Evolutionary conservation across 768 basidiomycete genomes (phyloP), one percentile per base, ranked within the genome.

Genomic region (Suillus bovinus): DNA sequence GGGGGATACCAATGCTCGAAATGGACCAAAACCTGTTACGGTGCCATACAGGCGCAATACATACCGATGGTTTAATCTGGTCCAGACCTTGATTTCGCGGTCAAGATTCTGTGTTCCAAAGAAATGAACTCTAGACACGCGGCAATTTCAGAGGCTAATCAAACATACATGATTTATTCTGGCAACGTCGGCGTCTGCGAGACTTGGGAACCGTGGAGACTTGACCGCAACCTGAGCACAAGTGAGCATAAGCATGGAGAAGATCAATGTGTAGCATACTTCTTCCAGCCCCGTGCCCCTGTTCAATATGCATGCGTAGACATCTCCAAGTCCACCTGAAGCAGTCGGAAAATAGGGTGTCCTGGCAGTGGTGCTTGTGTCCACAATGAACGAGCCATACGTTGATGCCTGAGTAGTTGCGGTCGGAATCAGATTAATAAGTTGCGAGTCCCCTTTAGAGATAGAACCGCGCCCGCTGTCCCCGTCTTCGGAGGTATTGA

Each of bases 241-340:
- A 13, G 24, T 56, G 10, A 56, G 55, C 14, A 39, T 20, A 13
- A 39, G 24, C 17, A 56, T 29, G 10, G 11, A 38, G 36, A 38
- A 20, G 16, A 56, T 27, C 10, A 3, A 27, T 16, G 36, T 11
- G 24, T 20, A 10, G 6, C 9, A 17, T 29, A 56, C 55, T 1
- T 39, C 36, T 56, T 56, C 55, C 5, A 1, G 10, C 20, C 16
- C 29, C 6, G 55, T 6, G 38, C 1, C 55, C 20, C 38, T 58
- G n/a, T 36, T 39, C 33, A 53, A 39, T 14, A 34, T 36, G 2
- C 76, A 78, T 60, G 69, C 76, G 77, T 77, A 82, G 16, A 81
- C 74, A 66, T 82, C 81, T n/a, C 78, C 77, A 66, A 79, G 80
- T 9, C 80, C 81, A 9, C 81, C 81, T 6, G 41, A 36, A 34